Percentiles rank a stretch among this genome's conserved stretches.
Conservation (phyloP, 2,329 filamentous ascomycete species). For the Aquanectria penicillioides region DNA sequence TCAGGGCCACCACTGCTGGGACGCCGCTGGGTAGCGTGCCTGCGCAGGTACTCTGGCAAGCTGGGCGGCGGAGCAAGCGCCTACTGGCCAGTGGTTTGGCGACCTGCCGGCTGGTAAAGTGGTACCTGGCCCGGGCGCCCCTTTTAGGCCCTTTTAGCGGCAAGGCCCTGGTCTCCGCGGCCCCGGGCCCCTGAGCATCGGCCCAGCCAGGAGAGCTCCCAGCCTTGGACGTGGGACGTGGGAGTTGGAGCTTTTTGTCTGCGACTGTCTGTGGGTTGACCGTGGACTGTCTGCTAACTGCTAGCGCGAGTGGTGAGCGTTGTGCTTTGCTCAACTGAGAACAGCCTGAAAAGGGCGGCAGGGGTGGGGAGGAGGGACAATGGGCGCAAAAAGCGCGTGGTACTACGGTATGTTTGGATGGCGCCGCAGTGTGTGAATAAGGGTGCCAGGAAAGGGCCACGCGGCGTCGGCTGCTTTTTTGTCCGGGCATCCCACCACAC, state of each 20-base stretch:
- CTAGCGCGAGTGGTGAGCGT: constrained; percentile 4
- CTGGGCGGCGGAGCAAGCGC: constrained; percentile 24
- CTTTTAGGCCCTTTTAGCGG: constrained; percentile 30
- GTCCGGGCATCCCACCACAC: neutral
- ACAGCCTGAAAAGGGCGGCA: too few relatives aligned
- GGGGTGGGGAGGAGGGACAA: too few relatives aligned
- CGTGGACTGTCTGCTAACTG: neutral
- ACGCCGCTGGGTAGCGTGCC: constrained; percentile 20
- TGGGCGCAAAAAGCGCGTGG: too few relatives aligned
- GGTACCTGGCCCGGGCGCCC: constrained; percentile 35
- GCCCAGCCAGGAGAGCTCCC: constrained; percentile 3
- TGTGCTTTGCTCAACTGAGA: too few relatives aligned
- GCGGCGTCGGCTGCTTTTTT: constrained; percentile 18
- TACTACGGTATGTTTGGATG: too few relatives aligned
- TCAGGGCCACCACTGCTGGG: constrained; percentile 36
- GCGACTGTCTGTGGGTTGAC: too few relatives aligned
- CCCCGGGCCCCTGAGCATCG: constrained; percentile 35
- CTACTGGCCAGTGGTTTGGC: constrained; percentile 28
- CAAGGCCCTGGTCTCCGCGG: constrained; percentile 28
- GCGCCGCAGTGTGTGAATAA: too few relatives aligned
- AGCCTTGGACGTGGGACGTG: constrained; percentile 8
- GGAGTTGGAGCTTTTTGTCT: too few relatives aligned
- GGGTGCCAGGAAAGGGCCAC: too few relatives aligned
- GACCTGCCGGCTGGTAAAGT: constrained; percentile 23
- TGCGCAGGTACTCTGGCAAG: constrained; percentile 16